These are phyloP conservation scores for Chlorella sorokiniana DNA, from an alignment of 139 green algal genomes.

Conservation along the genomic window DNA sequence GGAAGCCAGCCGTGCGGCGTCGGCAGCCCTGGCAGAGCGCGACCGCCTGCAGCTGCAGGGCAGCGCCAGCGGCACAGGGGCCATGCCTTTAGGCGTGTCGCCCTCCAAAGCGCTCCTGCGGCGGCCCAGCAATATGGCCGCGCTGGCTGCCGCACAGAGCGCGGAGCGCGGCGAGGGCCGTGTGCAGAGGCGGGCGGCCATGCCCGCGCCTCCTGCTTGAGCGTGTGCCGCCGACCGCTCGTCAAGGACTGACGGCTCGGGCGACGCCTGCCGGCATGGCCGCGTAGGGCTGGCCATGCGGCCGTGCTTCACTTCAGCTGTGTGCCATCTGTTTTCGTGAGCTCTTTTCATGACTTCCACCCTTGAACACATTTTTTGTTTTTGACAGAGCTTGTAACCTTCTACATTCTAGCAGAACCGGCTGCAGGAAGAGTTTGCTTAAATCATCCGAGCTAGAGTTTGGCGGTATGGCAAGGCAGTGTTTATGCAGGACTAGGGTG, in stretches of 20 bases:
- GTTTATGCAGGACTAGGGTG: too few relatives aligned
- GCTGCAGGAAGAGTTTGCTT: too few relatives aligned
- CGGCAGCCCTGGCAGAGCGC: background rate
- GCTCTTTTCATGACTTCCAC: too few relatives aligned
- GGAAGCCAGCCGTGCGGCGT: background rate
- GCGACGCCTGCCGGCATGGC: too few relatives aligned
- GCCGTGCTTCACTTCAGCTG: too few relatives aligned
- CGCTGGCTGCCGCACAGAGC: background rate
- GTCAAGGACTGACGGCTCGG: slow-evolving; percentile 26
- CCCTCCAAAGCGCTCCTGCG: background rate
- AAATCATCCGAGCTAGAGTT: too few relatives aligned
- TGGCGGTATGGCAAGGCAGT: too few relatives aligned
- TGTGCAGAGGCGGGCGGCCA: background rate
- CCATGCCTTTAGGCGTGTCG: background rate
- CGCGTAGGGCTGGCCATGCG: too few relatives aligned
- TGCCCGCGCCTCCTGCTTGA: slow-evolving; percentile 6
- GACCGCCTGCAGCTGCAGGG: background rate
- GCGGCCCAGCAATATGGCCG: slow-evolving; percentile 10
- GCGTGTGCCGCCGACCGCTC: background rate
- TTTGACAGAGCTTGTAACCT: too few relatives aligned
- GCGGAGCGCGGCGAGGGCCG: background rate
- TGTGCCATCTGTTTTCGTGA: too few relatives aligned
- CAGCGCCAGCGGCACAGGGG: background rate
- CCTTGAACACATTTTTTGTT: too few relatives aligned
- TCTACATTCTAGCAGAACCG: too few relatives aligned